Evolutionary conservation across 495 filamentous ascomycete species (phyloP).

Genomic region (Cladorrhinum samala): DNA sequence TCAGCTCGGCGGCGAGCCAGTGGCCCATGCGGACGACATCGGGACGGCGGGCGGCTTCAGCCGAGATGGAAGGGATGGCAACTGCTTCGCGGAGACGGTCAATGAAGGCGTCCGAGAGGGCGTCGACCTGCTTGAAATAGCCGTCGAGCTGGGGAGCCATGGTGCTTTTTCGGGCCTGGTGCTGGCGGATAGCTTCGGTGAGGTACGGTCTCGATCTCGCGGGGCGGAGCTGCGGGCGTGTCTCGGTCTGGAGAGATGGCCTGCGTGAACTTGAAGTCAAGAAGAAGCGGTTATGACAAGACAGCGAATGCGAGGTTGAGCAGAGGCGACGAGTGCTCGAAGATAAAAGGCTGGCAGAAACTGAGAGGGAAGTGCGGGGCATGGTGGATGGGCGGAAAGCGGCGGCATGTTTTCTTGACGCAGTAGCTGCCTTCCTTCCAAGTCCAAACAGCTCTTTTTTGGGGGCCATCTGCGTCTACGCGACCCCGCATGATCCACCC

Average conservation of each 20-base stretch:
- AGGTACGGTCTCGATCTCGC: slow-evolving; percentile 34
- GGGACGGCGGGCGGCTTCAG: slow-evolving; percentile 76
- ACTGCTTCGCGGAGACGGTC: slow-evolving; percentile 88
- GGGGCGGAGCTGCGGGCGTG: neutral
- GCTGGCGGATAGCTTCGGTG: slow-evolving; percentile 38
- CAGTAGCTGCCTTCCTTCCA: neutral
- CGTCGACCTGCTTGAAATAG: slow-evolving; percentile 87
- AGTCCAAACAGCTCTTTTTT: no score
- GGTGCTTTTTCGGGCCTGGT: slow-evolving; percentile 59
- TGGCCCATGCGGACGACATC: slow-evolving; percentile 96
- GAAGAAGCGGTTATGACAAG: no score
- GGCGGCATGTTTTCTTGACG: neutral
- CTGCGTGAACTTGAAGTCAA: neutral
- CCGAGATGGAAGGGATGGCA: slow-evolving; percentile 91
- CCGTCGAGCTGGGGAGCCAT: slow-evolving; percentile 81
- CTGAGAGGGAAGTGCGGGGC: slow-evolving; percentile 14
- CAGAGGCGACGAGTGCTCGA: neutral
- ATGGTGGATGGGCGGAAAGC: neutral
- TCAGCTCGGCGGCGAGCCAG: slow-evolving; percentile 78
- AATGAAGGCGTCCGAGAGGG: slow-evolving; percentile 75
- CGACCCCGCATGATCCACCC: no score
- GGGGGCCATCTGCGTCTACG: no score
- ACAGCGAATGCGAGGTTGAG: no score
- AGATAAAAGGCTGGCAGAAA: neutral
- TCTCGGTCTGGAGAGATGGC: neutral